Percentiles rank a stretch among this genome's conserved stretches.
Conservation (phyloP, 2,329 filamentous ascomycete species). For the Colletotrichum tropicale region DNA sequence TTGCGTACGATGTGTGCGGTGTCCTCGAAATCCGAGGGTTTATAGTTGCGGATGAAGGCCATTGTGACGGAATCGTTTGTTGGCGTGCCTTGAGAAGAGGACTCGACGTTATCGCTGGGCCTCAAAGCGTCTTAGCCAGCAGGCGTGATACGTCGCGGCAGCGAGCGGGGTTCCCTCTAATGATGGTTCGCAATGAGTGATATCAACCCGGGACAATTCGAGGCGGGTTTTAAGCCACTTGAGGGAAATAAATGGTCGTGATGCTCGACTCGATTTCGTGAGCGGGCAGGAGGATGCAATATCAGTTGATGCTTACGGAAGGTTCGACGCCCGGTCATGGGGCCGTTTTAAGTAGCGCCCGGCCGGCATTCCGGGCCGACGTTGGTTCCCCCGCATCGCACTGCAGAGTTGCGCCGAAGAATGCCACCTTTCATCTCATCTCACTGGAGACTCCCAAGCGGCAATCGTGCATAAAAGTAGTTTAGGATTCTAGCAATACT, state of each 20-base stretch:
- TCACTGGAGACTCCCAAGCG: background rate
- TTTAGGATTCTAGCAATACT: background rate
- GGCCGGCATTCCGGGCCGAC: conserved; percentile 11
- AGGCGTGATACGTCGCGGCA: background rate
- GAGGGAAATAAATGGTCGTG: too few relatives aligned
- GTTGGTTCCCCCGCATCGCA: background rate
- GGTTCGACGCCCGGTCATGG: background rate
- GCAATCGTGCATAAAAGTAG: background rate
- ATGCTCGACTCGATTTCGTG: background rate
- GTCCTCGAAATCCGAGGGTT: conserved; percentile 41
- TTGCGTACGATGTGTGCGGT: conserved; percentile 44
- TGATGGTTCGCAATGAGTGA: too few relatives aligned
- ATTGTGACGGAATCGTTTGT: conserved; percentile 27
- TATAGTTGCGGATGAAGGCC: conserved; percentile 50
- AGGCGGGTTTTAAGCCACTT: too few relatives aligned
- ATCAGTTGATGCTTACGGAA: background rate
- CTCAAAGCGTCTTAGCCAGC: background rate
- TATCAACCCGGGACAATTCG: too few relatives aligned
- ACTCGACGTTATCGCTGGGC: background rate
- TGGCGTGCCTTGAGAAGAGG: background rate
- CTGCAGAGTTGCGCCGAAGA: background rate
- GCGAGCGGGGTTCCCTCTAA: background rate
- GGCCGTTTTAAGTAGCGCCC: background rate
- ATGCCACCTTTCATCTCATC: background rate
- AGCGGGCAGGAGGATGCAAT: background rate